Conservation (phyloP, 2,329 filamentous ascomycete genomes). For the Apiospora hydei region DNA sequence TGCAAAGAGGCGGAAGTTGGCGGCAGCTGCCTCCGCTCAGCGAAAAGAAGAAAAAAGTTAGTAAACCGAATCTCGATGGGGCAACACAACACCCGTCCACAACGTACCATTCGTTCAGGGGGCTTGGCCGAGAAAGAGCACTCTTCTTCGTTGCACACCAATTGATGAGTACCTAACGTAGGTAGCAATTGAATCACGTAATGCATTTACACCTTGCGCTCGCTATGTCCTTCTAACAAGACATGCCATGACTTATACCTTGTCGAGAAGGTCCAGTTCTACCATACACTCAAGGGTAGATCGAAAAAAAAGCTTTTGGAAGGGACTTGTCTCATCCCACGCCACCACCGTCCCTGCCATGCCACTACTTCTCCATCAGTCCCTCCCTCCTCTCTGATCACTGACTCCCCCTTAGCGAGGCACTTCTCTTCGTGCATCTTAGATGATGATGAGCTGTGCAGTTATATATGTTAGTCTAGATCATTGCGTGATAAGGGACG, state of each 20-base stretch:
- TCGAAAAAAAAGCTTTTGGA: not conserved
- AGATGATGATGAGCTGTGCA: slow-evolving; percentile 30
- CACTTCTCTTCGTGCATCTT: slow-evolving; percentile 1
- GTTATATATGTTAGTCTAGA: not conserved
- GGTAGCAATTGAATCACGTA: not conserved
- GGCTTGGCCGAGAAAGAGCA: not conserved
- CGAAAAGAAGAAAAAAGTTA: not conserved
- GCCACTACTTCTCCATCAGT: not conserved
- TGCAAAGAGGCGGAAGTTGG: no score
- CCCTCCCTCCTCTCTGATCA: not conserved
- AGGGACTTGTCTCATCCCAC: not conserved
- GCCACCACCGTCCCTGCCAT: not conserved
- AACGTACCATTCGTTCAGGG: not conserved
- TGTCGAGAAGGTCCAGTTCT: not conserved
- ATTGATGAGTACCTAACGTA: not conserved
- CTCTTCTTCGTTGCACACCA: not conserved
- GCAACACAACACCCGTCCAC: not conserved
- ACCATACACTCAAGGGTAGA: not conserved
- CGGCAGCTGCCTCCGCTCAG: no score
- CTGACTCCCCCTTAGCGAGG: not conserved
- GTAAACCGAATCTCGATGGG: not conserved
- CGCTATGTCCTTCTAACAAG: not conserved
- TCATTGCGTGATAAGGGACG: no score
- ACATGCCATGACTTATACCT: not conserved
- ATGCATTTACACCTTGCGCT: slow-evolving; percentile 16